Evolutionary conservation across 2,329 filamentous ascomycete species (phyloP), one percentile per base, ranked within the genome.

Genomic region (Mycocentrospora acerina): DNA sequence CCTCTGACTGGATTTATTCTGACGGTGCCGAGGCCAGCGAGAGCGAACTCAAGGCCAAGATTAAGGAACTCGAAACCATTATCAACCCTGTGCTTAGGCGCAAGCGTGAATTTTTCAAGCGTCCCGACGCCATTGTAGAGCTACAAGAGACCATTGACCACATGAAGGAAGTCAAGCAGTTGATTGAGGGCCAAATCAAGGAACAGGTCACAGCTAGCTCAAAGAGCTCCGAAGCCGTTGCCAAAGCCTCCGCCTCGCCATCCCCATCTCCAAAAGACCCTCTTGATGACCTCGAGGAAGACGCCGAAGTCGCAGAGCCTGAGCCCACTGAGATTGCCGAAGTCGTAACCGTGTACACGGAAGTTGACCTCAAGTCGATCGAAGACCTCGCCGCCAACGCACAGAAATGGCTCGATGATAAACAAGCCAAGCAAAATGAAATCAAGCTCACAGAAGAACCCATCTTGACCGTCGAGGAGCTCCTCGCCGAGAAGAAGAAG

Each of bases 1-100:
- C 82, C 15, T 86, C 87, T 55, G 90, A 95, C 9, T 98, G 93
- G 91, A 81, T 98, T 43, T 93, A 95, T 63, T 87, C 81, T 12
- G 90, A 90, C 31, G 89, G 91, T 39, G 77, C 79, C 12, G 83
- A 90, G 32, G 90, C 93, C 4, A 76, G 80, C 24, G 83, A 83
- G 41, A 81, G 87, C 3, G 82, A 85, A 32, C 79, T 98, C 57
- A 87, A 85, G 65, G 77, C 80, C 38, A 88, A 85, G 63, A 79
- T 94, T 33, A 85, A 88, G 66, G 80, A 79, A 29, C 80, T 98
- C 33, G 85, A 88, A 61, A 80, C 82, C 36, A 79, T 96, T 31
- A 86, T 90, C 35, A 74, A 80, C 22, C 91, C 90, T 2, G 82
- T 95, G 17, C 77, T 89, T 53, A 82, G 79, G 60, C 81, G 93